Conservation (phyloP, 768 basidiomycete genomes). For the Pleurotus eryngii region DNA sequence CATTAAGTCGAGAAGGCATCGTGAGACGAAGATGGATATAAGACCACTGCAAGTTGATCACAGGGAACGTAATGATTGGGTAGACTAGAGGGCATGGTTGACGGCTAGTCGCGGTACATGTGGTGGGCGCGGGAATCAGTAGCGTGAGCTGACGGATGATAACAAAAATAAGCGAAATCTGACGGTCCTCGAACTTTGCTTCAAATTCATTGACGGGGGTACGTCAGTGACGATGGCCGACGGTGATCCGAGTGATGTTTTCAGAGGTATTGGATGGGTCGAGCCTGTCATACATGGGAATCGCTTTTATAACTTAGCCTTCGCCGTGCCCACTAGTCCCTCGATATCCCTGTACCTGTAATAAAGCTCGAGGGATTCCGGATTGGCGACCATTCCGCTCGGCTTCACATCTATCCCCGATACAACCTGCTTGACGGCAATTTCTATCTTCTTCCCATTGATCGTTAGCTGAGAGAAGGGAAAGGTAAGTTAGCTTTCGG, state of each 20-base stretch:
- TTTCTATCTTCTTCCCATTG: constrained; percentile 78
- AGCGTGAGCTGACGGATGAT: not conserved
- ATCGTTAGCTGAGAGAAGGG: constrained; percentile 56
- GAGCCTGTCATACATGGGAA: too few species aligned
- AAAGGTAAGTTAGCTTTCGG: not conserved
- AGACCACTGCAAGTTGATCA: not conserved
- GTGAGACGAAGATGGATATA: not conserved
- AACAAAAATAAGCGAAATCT: constrained; percentile 2
- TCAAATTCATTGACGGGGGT: too few species aligned
- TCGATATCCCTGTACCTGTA: constrained; percentile 61
- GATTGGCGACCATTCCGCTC: constrained; percentile 75
- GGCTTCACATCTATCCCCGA: constrained; percentile 63
- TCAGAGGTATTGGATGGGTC: too few species aligned
- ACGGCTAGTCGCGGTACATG: not conserved
- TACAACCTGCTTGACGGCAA: constrained; percentile 74
- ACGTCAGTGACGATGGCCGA: too few species aligned
- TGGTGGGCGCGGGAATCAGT: not conserved
- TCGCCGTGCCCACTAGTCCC: constrained; percentile 12
- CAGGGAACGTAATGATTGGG: not conserved
- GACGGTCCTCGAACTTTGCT: not conserved
- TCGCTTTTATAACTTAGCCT: constrained; percentile 14
- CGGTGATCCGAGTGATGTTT: too few species aligned
- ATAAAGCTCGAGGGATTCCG: constrained; percentile 60
- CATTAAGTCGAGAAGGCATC: not conserved
- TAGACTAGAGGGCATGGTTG: not conserved